Conservation (phyloP, 2,329 filamentous ascomycete genomes). For the Aspergillus neotritici region DNA sequence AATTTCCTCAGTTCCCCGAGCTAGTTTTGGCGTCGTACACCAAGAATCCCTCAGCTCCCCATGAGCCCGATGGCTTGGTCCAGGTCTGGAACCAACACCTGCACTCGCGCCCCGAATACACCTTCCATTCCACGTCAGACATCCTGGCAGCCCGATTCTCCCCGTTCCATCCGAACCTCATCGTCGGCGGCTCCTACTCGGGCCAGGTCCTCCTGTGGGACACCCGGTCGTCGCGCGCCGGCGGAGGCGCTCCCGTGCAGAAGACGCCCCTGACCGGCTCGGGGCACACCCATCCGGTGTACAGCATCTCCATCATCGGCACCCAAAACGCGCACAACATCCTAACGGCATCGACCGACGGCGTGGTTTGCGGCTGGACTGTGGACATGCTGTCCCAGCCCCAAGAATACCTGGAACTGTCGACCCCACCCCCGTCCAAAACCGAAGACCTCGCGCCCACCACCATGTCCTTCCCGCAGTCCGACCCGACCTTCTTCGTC, state of each 20-base stretch:
- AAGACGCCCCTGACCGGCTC: conserved; percentile 94
- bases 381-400: conserved; percentile 97
- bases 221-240: conserved; percentile 75
- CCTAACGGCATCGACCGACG: conserved; percentile 92
- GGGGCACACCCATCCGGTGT: conserved; percentile 93
- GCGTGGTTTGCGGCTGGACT: conserved; percentile 93
- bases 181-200: conserved; percentile 92
- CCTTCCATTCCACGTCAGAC: conserved; percentile 94
- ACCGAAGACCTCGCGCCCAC: conserved; percentile 94
- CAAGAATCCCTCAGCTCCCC: conserved; percentile 90
- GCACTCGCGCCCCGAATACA: conserved; percentile 89
- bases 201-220: conserved; percentile 97
- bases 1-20: conserved; percentile 67
- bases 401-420: conserved; percentile 85
- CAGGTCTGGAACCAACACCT: conserved; percentile 97
- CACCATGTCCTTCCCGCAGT: conserved; percentile 88
- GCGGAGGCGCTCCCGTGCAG: conserved; percentile 67
- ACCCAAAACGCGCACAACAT: conserved; percentile 99
- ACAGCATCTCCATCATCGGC: conserved; percentile 89
- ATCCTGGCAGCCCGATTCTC: conserved; percentile 95
- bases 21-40: conserved; percentile 91
- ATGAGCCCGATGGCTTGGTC: conserved; percentile 87
- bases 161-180: conserved; percentile 95
- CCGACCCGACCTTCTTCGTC: conserved; percentile 95
- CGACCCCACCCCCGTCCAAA: conserved; percentile 76